Evolutionary conservation across 441 rosid genomes (phyloP).

Genomic region (Arabidopsis hybrid): DNA sequence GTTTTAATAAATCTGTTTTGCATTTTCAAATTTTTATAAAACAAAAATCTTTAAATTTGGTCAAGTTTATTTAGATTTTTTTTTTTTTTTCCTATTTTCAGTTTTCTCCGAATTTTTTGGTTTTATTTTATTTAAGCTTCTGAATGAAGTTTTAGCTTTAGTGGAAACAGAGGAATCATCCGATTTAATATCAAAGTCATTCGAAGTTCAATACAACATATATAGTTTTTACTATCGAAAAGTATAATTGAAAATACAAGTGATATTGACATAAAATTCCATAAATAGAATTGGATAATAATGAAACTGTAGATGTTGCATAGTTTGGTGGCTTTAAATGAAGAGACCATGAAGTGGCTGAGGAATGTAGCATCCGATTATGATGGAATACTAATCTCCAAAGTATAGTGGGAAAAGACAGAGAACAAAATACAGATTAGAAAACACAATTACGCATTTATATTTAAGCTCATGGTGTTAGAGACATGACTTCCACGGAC

Average conservation of each 20-base stretch:
- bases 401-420: constrained; percentile 16
- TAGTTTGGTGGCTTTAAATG: not conserved
- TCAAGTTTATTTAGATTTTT: no score
- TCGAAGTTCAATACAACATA: not conserved
- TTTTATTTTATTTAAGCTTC: no score
- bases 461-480: not conserved
- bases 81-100: no score
- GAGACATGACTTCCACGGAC: not conserved
- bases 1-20: no score
- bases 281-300: not conserved
- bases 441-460: not conserved
- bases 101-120: no score
- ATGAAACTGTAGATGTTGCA: not conserved
- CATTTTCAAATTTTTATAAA: no score
- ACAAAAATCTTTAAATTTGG: no score
- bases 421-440: not conserved
- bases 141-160: not conserved
- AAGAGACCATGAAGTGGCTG: not conserved
- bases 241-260: not conserved
- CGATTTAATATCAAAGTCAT: not conserved
- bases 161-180: not conserved
- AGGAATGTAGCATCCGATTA: not conserved
- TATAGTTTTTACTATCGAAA: no score
- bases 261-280: not conserved
- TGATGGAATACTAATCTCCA: constrained; percentile 12